Base-by-base conservation (phyloP, 805 yeast genomes). In the Sugiyamaella boreocaroliniensis region DNA sequence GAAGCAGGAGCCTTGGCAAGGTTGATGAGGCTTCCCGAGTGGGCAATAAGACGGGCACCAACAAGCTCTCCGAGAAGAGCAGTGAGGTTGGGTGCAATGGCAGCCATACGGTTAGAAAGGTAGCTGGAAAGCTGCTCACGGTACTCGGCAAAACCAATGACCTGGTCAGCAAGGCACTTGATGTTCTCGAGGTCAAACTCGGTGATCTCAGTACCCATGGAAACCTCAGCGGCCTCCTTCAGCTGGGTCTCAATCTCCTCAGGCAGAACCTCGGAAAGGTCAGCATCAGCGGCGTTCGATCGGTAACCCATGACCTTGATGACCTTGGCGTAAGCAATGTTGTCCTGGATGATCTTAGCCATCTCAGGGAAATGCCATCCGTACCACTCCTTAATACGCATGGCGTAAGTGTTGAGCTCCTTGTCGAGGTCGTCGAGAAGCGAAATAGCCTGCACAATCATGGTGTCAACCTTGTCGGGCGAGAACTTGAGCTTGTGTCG, bases 331-430 rank as follows among this genome's bases (percentile, higher is more conserved):
- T 83, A 92, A 46, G 97, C 97, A 64, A 88, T 92, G 61, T 96
- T 90, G 74, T 92, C 99, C 61, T 85, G 83, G 64, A 93, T 86
- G 71, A 92, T 89, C 80, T 93, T 93, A 65, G 97, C 97, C 82
- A 93, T 82, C 74, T 93, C 99, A 41, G 99, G 99, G 84, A 93
- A 93, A 74, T 93, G 99, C 99, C 99, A 93, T 61, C 99, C 99
- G 75, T 93, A 93, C 99, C 99, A 93, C 76, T 93, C 99, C 76
- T 92, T 93, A 75, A 92, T 82, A 77, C 99, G 84, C 99, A 93
- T 93, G 61, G 98, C 96, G 66, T 92, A 93, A 50, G 97, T 93
- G 76, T 93, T 93, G 65, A 93, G 80, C 73, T 93, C 99, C 76
- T 93, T 93, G 76, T 93, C 99, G 65, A 93, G 80, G 68, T 93